A percentile compares a stretch with the other conserved stretches of the same genome.
These are phyloP conservation scores for Talaromyces sp. DNA, from an alignment of 2,329 filamentous ascomycete species.

Conservation along the genomic window DNA sequence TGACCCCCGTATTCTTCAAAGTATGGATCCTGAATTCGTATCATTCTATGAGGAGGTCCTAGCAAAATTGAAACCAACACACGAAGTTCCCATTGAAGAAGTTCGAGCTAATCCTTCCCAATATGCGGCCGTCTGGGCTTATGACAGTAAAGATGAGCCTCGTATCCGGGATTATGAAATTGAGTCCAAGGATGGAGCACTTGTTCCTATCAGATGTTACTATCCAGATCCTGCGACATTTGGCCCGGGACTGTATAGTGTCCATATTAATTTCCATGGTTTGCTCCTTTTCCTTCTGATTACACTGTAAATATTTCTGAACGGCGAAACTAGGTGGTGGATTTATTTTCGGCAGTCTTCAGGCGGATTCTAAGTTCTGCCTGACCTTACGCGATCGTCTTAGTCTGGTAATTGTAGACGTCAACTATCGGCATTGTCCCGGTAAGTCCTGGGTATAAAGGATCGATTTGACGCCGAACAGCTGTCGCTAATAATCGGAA, in stretches of 20 bases:
- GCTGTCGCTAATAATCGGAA: background rate
- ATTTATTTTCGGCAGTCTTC: conserved; percentile 43
- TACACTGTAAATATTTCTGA: background rate
- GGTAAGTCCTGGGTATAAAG: conserved; percentile 24
- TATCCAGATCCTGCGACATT: conserved; percentile 19
- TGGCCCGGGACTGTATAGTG: conserved; percentile 25
- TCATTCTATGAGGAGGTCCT: background rate
- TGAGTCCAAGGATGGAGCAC: background rate
- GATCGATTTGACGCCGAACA: background rate
- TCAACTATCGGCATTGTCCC: conserved; percentile 42
- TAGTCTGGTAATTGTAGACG: conserved; percentile 39
- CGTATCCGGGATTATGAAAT: background rate
- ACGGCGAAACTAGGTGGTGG: conserved; percentile 24
- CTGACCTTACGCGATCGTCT: conserved; percentile 37
- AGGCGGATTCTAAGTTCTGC: conserved; percentile 35
- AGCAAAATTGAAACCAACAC: conserved; percentile 24
- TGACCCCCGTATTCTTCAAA: background rate
- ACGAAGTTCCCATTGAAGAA: conserved; percentile 41
- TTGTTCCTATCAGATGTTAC: background rate
- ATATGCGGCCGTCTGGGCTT: conserved; percentile 24
- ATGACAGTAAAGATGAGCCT: conserved; percentile 4
- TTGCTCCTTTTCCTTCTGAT: background rate
- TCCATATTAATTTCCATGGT: conserved; percentile 6
- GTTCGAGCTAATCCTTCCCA: conserved; percentile 40
- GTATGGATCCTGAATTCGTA: conserved; percentile 3